A percentile compares a stretch with the other conserved stretches of the same genome.
Evolutionary conservation across 2,329 filamentous ascomycete species (phyloP).

Genomic region (Arthrobotrys megalospora): DNA sequence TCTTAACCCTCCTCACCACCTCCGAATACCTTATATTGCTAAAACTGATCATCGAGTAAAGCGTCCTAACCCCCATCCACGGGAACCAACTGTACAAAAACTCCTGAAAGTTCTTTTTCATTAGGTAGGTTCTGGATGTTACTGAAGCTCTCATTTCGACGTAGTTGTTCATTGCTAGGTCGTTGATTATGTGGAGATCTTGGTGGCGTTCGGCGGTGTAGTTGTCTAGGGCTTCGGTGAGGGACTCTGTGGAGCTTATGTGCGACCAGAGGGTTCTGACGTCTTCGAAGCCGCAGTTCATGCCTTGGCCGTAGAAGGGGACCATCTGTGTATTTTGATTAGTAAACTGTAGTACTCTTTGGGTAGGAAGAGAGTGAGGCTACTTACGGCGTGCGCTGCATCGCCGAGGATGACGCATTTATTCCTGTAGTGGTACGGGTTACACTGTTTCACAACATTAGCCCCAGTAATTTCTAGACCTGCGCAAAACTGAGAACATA

Average conservation of each 20-base stretch:
- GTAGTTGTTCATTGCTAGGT: conserved; percentile 91
- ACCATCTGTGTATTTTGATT: conserved; percentile 76
- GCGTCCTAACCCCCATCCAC: conserved; percentile 86
- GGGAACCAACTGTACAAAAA: conserved; percentile 82
- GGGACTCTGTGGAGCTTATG: conserved; percentile 67
- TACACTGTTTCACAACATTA: conserved; percentile 70
- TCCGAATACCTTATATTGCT: conserved; percentile 92
- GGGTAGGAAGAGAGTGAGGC: not conserved
- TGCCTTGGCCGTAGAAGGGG: conserved; percentile 97
- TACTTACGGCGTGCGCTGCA: conserved; percentile 81
- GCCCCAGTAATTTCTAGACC: not conserved
- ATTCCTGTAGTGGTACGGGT: conserved; percentile 84
- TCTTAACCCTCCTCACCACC: conserved; percentile 78
- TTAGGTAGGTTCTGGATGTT: conserved; percentile 80
- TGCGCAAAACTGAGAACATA: conserved; percentile 1
- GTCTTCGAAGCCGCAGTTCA: conserved; percentile 97
- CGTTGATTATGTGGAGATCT: conserved; percentile 91
- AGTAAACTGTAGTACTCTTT: not conserved
- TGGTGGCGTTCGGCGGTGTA: conserved; percentile 82
- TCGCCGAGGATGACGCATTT: conserved; percentile 90
- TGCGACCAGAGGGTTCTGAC: conserved; percentile 84
- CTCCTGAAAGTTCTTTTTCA: conserved; percentile 91
- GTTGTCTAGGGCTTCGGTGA: conserved; percentile 74
- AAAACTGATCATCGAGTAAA: conserved; percentile 93
- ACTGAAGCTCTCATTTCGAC: conserved; percentile 93